Evolutionary conservation across 306 rosid genomes (phyloP), one percentile per base, ranked within the genome.

Genomic region (Spatholobus suberectus): DNA sequence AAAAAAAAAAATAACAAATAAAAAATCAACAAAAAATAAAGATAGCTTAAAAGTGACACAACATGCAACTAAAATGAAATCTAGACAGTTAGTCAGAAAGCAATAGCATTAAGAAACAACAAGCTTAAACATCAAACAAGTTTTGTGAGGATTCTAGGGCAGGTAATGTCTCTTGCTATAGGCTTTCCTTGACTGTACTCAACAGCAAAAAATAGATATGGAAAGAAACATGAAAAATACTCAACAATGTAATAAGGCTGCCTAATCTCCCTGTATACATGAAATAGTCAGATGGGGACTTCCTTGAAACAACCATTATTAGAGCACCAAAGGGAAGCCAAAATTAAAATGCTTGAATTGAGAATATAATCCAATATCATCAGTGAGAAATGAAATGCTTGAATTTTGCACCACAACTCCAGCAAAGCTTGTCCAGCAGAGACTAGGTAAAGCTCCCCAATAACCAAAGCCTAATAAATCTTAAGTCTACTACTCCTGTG

Each of bases 1-100:
- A 89, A 73, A 59, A 74, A 47, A 17, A 27, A 5, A n/a, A n/a
- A n/a, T n/a, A n/a, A n/a, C n/a, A n/a, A n/a, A n/a, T n/a, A n/a
- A n/a, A 59, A 55, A 58, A 34, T 9, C 34, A 61, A 24, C 34
- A 32, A 14, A 83, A 35, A 17, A 86, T 43, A 40, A 20, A 67
- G 47, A 34, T 41, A 40, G 59, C 76, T 47, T 23, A 35, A 37
- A 58, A 75, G 35, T 68, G 49, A 67, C 72, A 61, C 20, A 67
- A 32, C 2, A 62, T 37, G 35, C 55, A 81, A 32, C 20, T 29
- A 72, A 37, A 81, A 41, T 59, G 26, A 34, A 15, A 24, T 17
- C 27, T 9, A 76, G 44, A 62, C 57, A 59, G 40, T n/a, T 38
- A 61, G 24, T 52, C 73, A 47, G 51, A 55, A 55, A 67, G 59